phyloP scores from a whole-genome alignment of 495 filamentous ascomycete genomes.

The Pseudevernia furfuracea region DNA sequence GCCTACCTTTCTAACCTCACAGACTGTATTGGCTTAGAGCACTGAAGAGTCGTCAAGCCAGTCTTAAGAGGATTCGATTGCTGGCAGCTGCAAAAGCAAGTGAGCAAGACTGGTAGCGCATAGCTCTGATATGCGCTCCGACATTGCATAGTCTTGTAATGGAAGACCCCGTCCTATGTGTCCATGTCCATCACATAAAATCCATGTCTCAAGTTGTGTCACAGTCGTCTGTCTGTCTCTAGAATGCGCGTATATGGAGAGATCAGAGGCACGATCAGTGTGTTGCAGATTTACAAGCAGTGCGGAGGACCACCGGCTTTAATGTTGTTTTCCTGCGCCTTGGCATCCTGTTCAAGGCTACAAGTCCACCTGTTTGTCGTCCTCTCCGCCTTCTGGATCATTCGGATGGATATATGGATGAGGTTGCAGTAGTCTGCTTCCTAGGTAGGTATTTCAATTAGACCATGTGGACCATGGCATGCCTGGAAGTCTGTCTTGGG shows the following conservation, averaged over 20 bases:
- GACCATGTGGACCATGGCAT: not conserved
- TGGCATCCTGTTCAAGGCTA: not conserved
- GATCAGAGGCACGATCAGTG: not conserved
- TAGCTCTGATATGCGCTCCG: not conserved
- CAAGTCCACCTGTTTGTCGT: not conserved
- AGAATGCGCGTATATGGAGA: not conserved
- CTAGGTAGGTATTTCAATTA: not conserved
- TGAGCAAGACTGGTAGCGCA: not conserved
- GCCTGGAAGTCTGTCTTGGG: not conserved
- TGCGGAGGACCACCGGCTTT: not conserved
- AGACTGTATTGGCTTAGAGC: not conserved
- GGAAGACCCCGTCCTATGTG: not conserved
- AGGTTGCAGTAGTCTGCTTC: not conserved
- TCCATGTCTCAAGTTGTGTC: not conserved
- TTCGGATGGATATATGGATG: not conserved
- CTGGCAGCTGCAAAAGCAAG: not conserved
- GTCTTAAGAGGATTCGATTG: not conserved
- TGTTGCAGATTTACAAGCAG: not conserved
- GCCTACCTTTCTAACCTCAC: not conserved
- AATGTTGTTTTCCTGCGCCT: not conserved
- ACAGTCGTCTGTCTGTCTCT: not conserved
- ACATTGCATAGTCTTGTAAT: not conserved
- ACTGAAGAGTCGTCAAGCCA: not conserved
- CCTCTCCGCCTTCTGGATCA: not conserved
- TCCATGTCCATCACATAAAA: not conserved